Conservation (phyloP, 495 filamentous ascomycete species). For the Aspergillus sparsus region DNA sequence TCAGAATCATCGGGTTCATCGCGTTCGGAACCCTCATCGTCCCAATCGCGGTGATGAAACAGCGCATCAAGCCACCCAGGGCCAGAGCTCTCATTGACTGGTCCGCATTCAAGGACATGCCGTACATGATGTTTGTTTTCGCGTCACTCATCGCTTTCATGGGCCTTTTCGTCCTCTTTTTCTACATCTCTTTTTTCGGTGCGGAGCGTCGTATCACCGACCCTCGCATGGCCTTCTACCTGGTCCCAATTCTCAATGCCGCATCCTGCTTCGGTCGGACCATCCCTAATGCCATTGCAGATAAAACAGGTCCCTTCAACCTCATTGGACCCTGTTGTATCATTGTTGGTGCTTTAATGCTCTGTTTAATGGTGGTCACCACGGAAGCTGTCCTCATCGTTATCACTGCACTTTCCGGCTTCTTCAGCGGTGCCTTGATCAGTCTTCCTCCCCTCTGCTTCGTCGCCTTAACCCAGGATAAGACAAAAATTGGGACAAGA, state of each 20-base stretch:
- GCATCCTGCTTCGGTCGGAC: slow-evolving; percentile 65
- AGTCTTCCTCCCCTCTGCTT: slow-evolving; percentile 39
- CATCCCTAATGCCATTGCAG: slow-evolving; percentile 67
- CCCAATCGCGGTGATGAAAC: slow-evolving; percentile 33
- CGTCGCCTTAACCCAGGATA: slow-evolving; percentile 21
- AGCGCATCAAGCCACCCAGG: slow-evolving; percentile 20
- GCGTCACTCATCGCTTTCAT: slow-evolving; percentile 22
- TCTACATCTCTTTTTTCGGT: slow-evolving; percentile 16
- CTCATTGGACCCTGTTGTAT: slow-evolving; percentile 63
- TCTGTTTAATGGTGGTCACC: slow-evolving; percentile 65
- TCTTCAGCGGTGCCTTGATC: slow-evolving; percentile 38
- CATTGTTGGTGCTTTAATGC: slow-evolving; percentile 60
- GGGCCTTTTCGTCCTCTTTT: slow-evolving; percentile 14
- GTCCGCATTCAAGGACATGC: slow-evolving; percentile 32
- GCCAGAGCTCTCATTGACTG: slow-evolving; percentile 29
- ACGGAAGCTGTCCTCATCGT: slow-evolving; percentile 35
- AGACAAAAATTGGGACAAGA: slow-evolving; percentile 11
- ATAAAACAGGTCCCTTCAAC: slow-evolving; percentile 73
- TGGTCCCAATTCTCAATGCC: slow-evolving; percentile 36
- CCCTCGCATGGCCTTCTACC: slow-evolving; percentile 29
- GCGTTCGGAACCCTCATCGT: slow-evolving; percentile 44
- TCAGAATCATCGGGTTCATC: slow-evolving; percentile 35
- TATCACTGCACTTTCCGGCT: slow-evolving; percentile 36
- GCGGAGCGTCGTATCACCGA: background rate
- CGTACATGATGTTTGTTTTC: slow-evolving; percentile 31